These are phyloP conservation scores for Pseudotsuga menziesii DNA, from an alignment of 75 land plant genomes.

Conservation along the genomic window DNA sequence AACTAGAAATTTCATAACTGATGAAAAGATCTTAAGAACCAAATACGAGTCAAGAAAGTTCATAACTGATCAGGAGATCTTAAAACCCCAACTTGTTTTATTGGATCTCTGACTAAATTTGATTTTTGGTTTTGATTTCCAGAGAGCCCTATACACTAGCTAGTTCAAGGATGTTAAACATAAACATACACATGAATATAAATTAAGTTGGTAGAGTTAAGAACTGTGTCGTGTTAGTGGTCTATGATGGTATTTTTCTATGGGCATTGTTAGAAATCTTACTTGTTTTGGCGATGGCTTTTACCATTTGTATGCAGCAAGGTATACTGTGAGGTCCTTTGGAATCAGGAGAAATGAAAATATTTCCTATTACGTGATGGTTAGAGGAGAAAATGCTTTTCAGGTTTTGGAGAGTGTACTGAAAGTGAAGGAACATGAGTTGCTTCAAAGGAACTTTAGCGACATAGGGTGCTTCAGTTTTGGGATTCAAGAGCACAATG, in stretches of 20 bases:
- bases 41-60: no score
- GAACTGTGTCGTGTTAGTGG: neutral
- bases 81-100: no score
- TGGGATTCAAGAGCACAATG: slow-evolving; percentile 95
- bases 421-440: slow-evolving; percentile 88
- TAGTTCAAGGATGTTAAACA: no score
- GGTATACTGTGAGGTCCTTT: slow-evolving; percentile 90
- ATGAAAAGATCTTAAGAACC: no score
- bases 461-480: slow-evolving; percentile 92
- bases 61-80: no score
- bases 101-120: no score
- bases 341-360: slow-evolving; percentile 91
- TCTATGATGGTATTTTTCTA: neutral
- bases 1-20: no score
- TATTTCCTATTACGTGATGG: slow-evolving; percentile 92
- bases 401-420: slow-evolving; percentile 88
- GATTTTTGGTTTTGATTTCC: no score
- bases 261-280: no score
- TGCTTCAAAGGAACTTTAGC: slow-evolving; percentile 80
- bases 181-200: no score
- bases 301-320: slow-evolving; percentile 23
- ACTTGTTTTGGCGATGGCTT: no score
- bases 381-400: slow-evolving; percentile 91
- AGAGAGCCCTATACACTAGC: no score
- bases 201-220: neutral